Evolutionary conservation across 768 basidiomycete genomes (phyloP).

Genomic region (Plicaturopsis crispa): DNA sequence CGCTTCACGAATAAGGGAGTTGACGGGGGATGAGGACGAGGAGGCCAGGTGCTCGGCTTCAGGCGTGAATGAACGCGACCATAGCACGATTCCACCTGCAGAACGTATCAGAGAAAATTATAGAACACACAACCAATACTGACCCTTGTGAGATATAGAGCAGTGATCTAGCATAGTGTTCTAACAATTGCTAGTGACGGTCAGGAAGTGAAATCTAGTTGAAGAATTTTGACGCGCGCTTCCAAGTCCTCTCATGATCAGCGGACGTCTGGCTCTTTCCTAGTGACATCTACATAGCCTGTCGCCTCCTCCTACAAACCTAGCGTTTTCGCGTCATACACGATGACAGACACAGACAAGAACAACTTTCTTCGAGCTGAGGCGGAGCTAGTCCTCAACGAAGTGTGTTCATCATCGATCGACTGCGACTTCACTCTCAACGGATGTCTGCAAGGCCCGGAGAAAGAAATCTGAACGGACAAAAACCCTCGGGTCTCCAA

Average conservation of each 20-base stretch:
- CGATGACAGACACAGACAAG: too few species aligned
- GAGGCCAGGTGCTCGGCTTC: constrained; percentile 63
- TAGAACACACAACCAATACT: too few species aligned
- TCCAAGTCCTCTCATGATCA: too few species aligned
- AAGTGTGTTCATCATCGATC: constrained; percentile 30
- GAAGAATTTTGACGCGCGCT: too few species aligned
- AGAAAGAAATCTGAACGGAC: constrained; percentile 63
- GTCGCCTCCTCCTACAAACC: too few species aligned
- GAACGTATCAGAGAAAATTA: background rate
- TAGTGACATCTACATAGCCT: too few species aligned
- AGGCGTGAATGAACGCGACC: constrained; percentile 93
- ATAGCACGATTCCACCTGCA: constrained; percentile 85
- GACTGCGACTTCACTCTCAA: constrained; percentile 7
- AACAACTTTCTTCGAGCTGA: constrained; percentile 67
- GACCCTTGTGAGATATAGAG: constrained; percentile 94
- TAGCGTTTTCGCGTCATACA: too few species aligned
- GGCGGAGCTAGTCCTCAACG: constrained; percentile 56
- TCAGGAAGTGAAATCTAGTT: too few species aligned
- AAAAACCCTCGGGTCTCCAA: constrained; percentile 71
- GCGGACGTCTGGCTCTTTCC: too few species aligned
- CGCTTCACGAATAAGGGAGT: constrained; percentile 82
- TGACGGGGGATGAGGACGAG: constrained; percentile 75
- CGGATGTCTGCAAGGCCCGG: constrained; percentile 41
- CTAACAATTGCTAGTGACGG: background rate
- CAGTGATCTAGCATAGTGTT: constrained; percentile 84